Base-by-base conservation (phyloP, 2,329 filamentous ascomycete genomes). In the Xylaria hypoxylon region DNA sequence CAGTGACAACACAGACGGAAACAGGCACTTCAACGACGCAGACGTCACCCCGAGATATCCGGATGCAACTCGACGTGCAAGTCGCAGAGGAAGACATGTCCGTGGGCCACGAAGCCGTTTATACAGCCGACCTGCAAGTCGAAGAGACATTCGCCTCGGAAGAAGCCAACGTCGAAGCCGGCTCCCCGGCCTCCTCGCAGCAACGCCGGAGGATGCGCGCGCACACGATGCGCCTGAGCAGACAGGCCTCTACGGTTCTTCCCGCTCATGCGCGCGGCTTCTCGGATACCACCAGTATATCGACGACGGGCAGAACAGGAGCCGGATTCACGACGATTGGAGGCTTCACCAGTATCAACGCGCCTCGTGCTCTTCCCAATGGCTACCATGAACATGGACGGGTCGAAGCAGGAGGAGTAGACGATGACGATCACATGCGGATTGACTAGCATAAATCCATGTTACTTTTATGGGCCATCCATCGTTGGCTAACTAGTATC, bases 181-280 rank as follows among this genome's bases (percentile, higher is more conserved):
- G 63, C 38, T 68, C 66, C 3, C 63, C 66, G 3, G 10, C 56
- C 8, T 24, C 66, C 17, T 31, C 56, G 45, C 59, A 28, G 13
- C 50, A 62, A 13, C 63, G 66, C 26, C 66, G 62, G 10, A 55
- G 47, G 19, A 22, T 58, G 19, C 65, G 62, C 35, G 56, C 56
- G 15, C 48, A 63, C 1, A 62, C 59, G 13, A 42, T 62, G 58
- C 66, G 63, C 4, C 31, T 58, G 5, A 10, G 19, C 1, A 26
- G 63, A 11, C 24, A 15, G 10, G 7, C 31, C 24, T 13, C 17
- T 2, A 22, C 31, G 31, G 26, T 17, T 3, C 28, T n/a, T 2
- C 33, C 38, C 0, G 26, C 33, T 2, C 62, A 65, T 10, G 33
- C 62, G 13, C 65, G 62, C 26, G 62, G 65, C 22, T 58, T 19